A percentile compares a stretch with the other conserved stretches of the same genome.
phyloP scores from a whole-genome alignment of 2,329 filamentous ascomycete species.

The Pezicula neosporulosa region DNA sequence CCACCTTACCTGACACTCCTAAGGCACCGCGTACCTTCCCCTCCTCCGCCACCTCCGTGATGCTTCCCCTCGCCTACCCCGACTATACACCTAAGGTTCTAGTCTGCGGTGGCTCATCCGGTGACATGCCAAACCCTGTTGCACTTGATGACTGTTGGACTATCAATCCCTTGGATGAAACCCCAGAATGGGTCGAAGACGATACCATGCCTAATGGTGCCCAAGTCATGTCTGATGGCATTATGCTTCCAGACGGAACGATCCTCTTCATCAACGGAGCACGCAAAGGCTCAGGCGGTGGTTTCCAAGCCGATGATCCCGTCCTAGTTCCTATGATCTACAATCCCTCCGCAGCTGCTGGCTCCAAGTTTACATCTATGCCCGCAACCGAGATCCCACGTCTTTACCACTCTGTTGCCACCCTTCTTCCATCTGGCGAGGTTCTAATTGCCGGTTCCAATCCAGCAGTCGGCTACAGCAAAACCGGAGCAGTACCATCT shows the following conservation, averaged over 20 bases:
- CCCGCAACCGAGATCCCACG: background rate
- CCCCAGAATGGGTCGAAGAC: background rate
- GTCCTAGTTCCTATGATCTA: background rate
- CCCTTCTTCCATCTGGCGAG: background rate
- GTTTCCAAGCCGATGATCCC: background rate
- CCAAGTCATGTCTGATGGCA: background rate
- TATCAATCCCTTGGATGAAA: background rate
- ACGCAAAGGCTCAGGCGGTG: background rate
- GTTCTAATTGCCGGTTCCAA: background rate
- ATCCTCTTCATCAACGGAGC: constrained; percentile 1
- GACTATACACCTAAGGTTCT: background rate
- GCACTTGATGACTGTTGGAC: background rate
- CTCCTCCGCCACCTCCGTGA: background rate
- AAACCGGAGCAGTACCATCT: background rate
- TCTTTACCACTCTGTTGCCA: background rate
- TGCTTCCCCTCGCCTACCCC: background rate
- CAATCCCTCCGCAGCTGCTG: background rate
- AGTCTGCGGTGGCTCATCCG: background rate
- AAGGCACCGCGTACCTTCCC: background rate
- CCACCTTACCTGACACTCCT: background rate
- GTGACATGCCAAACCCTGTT: background rate
- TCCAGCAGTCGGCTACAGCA: background rate
- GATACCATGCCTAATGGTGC: background rate
- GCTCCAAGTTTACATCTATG: background rate
- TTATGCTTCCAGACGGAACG: background rate